These are phyloP conservation scores for Platanthera zijinensis DNA, from an alignment of 106 monocot genomes.

Conservation along the genomic window DNA sequence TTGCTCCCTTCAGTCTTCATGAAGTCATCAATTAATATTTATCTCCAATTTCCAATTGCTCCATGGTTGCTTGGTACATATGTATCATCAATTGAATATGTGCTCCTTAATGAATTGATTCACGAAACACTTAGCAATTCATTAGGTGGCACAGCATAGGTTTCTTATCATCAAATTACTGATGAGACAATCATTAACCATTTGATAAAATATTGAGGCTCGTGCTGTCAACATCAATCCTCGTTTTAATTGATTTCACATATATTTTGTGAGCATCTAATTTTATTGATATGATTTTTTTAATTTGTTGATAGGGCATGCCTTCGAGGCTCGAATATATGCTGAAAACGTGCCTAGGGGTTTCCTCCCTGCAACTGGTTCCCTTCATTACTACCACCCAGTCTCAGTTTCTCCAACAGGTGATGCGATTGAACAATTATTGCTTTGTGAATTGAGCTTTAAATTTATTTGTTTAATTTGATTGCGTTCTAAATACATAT, in stretches of 20 bases:
- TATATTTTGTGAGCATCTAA: not conserved
- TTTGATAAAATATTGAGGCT: not conserved
- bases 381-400: constrained; percentile 73
- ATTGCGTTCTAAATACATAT: constrained; percentile 7
- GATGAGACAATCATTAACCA: no score
- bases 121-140: no score
- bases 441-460: constrained; percentile 8
- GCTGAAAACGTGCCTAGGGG: constrained; percentile 95
- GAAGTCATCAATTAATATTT: no score
- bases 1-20: no score
- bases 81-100: no score
- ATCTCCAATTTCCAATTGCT: no score
- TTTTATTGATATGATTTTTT: not conserved
- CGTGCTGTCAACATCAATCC: no score
- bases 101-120: no score
- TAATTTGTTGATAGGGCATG: constrained; percentile 48
- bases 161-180: no score
- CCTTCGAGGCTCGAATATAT: constrained; percentile 99
- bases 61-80: no score
- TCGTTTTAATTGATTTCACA: not conserved
- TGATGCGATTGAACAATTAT: constrained; percentile 10
- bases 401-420: constrained; percentile 57
- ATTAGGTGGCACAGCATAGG: no score
- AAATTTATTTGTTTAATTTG: constrained; percentile 1
- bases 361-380: constrained; percentile 96